Conservation (phyloP, 805 yeast species). For the Lachancea thermotolerans region DNA sequence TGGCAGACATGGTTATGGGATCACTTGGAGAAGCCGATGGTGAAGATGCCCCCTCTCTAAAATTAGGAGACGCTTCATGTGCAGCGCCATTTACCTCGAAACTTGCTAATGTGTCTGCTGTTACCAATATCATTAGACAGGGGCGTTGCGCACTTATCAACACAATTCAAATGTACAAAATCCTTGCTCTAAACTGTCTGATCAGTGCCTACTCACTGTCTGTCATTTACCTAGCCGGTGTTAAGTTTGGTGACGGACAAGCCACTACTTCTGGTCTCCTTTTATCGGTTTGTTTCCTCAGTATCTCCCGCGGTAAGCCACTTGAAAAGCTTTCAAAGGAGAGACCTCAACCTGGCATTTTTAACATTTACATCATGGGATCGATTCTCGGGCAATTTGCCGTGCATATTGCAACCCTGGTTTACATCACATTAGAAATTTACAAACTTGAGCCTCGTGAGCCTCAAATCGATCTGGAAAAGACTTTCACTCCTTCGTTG, state of each 20-base stretch:
- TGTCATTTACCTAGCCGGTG: conserved; percentile 92
- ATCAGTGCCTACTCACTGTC: conserved; percentile 94
- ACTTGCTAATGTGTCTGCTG: conserved; percentile 84
- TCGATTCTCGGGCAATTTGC: conserved; percentile 96
- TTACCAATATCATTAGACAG: conserved; percentile 89
- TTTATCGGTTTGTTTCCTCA: conserved; percentile 87
- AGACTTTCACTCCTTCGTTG: conserved; percentile 79
- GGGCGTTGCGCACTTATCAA: conserved; percentile 97
- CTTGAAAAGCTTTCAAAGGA: conserved; percentile 81
- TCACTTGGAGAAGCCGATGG: conserved; percentile 39
- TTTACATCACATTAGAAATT: conserved; percentile 77
- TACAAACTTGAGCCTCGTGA: conserved; percentile 88
- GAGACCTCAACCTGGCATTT: conserved; percentile 97
- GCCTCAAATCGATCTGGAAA: conserved; percentile 84
- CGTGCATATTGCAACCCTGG: conserved; percentile 73
- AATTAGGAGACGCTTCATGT: conserved; percentile 96
- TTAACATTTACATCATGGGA: conserved; percentile 94
- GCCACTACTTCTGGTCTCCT: conserved; percentile 94
- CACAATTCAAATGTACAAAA: conserved; percentile 98
- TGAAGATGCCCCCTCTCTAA: conserved; percentile 82
- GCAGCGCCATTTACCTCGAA: conserved; percentile 99
- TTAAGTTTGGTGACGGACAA: conserved; percentile 96
- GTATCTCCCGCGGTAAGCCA: conserved; percentile 91
- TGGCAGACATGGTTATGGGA: conserved; percentile 36
- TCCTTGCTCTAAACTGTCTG: conserved; percentile 91